Evolutionary conservation across 148 eudicot genomes (phyloP).

Genomic region (Rhododendron simsii): DNA sequence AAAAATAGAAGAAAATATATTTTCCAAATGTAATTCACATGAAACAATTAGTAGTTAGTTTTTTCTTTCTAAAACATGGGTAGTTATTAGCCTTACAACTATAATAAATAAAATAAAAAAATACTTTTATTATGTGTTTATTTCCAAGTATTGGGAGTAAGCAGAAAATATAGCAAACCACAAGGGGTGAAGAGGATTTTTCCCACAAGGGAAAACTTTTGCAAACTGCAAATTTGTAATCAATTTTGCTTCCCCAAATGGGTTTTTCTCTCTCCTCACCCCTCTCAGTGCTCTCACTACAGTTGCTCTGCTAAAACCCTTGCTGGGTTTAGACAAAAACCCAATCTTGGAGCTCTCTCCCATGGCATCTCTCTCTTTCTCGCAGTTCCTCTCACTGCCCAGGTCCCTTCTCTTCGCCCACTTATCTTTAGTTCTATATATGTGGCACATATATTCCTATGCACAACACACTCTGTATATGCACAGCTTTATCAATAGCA

Average conservation of each 20-base stretch:
- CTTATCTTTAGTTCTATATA: not conserved
- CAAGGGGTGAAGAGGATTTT: not conserved
- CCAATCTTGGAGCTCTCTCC: conserved; percentile 7
- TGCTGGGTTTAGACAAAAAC: conserved; percentile 11
- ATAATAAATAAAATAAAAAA: no score
- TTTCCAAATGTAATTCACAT: no score
- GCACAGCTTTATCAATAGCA: not conserved
- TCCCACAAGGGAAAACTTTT: not conserved
- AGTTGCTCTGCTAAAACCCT: conserved; percentile 8
- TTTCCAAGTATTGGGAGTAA: not conserved
- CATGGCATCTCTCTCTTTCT: conserved; percentile 44
- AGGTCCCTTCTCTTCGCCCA: conserved; percentile 18
- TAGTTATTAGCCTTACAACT: no score
- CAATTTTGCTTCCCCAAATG: not conserved
- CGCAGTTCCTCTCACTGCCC: conserved; percentile 38
- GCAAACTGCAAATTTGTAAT: not conserved
- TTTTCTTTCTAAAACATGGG: no score
- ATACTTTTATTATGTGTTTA: no score
- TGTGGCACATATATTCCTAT: not conserved
- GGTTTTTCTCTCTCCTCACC: conserved; percentile 9
- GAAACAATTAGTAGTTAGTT: no score
- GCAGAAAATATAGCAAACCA: not conserved
- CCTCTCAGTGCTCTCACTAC: not conserved
- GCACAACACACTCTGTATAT: not conserved
- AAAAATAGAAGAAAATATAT: no score